phyloP scores from a whole-genome alignment of 257 asterid species.

The Penstemon newberryi region DNA sequence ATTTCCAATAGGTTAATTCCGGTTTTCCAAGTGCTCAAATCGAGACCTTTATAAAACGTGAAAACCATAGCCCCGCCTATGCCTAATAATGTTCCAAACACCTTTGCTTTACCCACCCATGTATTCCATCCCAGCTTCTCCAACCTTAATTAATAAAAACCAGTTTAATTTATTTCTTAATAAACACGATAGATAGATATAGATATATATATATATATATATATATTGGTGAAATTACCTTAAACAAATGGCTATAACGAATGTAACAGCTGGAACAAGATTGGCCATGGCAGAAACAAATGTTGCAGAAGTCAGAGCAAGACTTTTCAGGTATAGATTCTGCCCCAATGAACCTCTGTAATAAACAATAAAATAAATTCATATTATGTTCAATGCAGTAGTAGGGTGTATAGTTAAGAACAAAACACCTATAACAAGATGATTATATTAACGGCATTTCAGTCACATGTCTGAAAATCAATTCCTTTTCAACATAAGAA shows the following conservation, averaged over 20 bases:
- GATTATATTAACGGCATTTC: too few species aligned
- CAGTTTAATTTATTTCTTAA: too few species aligned
- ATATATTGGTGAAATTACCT: constrained; percentile 24
- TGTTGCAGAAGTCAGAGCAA: constrained; percentile 45
- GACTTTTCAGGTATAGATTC: constrained; percentile 36
- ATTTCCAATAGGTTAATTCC: constrained; percentile 46
- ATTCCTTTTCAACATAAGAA: too few species aligned
- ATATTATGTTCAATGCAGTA: not conserved
- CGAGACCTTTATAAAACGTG: constrained; percentile 70
- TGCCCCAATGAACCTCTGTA: constrained; percentile 38
- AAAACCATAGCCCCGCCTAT: constrained; percentile 78
- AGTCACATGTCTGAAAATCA: too few species aligned
- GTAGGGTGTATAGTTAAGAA: too few species aligned
- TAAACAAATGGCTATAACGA: constrained; percentile 36
- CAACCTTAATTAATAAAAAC: constrained; percentile 35
- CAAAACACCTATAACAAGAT: too few species aligned
- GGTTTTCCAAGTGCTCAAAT: constrained; percentile 42
- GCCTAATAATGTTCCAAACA: constrained; percentile 58
- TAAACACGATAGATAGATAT: too few species aligned
- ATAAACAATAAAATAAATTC: not conserved
- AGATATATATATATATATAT: not conserved
- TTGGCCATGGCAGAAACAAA: constrained; percentile 44
- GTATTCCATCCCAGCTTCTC: constrained; percentile 64
- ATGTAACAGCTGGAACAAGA: constrained; percentile 48
- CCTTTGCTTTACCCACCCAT: constrained; percentile 67